phyloP scores from a whole-genome alignment of 352 stramenopile species.

The Pythium sukuiense region DNA sequence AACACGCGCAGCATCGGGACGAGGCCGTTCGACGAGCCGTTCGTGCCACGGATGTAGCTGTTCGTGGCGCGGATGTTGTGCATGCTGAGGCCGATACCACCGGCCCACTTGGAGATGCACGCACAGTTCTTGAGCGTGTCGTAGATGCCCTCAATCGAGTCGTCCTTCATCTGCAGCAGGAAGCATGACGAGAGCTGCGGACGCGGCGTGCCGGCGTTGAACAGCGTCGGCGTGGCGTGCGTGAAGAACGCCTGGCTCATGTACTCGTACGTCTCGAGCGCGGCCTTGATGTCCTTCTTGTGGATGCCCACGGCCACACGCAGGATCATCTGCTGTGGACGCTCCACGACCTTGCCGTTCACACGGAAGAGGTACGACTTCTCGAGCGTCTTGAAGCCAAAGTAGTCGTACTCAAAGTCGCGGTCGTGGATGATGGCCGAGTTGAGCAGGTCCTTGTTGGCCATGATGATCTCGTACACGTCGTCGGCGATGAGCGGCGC shows the following conservation, averaged over 20 bases:
- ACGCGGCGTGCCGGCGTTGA: slow-evolving; percentile 98
- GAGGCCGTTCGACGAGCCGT: slow-evolving; percentile 98
- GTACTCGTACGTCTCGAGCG: slow-evolving; percentile 98
- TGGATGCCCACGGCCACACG: slow-evolving; percentile 98
- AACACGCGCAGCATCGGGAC: slow-evolving; percentile 99
- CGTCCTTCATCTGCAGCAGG: slow-evolving; percentile 97
- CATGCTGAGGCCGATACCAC: slow-evolving; percentile 98
- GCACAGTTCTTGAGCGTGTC: slow-evolving; percentile 99
- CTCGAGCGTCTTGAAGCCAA: slow-evolving; percentile 99
- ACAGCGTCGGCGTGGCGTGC: slow-evolving; percentile 98
- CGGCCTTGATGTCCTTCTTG: slow-evolving; percentile 92
- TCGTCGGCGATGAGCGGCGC: slow-evolving; percentile 95
- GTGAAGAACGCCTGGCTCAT: slow-evolving; percentile 98
- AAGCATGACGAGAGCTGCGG: slow-evolving; percentile 99
- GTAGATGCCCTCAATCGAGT: slow-evolving; percentile 99
- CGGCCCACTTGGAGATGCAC: slow-evolving; percentile 99
- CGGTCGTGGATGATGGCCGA: slow-evolving; percentile 96
- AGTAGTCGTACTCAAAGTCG: slow-evolving; percentile 99
- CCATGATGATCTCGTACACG: slow-evolving; percentile 95
- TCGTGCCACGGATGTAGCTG: slow-evolving; percentile 98
- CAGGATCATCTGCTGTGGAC: slow-evolving; percentile 99
- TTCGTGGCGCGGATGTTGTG: slow-evolving; percentile 97
- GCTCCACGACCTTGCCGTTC: slow-evolving; percentile 94
- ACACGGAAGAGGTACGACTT: slow-evolving; percentile 97
- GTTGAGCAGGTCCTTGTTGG: slow-evolving; percentile 95